Evolutionary conservation across 352 stramenopile species (phyloP), one percentile per base, ranked within the genome.

Genomic region (Globisporangium uncinulatum): DNA sequence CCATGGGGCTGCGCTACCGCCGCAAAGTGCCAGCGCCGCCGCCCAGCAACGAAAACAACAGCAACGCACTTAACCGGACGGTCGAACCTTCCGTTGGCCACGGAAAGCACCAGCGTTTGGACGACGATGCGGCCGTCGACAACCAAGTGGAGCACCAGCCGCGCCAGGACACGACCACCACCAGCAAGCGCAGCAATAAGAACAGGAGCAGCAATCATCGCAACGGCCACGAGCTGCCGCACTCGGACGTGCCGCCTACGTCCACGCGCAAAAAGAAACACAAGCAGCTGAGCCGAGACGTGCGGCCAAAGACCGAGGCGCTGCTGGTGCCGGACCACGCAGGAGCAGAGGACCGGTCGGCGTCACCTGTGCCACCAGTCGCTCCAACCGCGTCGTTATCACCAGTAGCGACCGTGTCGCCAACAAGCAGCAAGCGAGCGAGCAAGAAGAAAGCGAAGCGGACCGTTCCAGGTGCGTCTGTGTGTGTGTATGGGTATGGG

Each of bases 1-100:
- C 54, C n/a, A 51, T 54, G 34, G 57, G 65, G 36, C 57, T 85
- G 65, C 71, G 73, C 47, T 86, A 88, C 41, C 73, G 76, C 37
- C 78, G 69, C 51, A 88, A 88, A 46, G 66, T 71, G 55, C 62
- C 62, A 36, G 49, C 31, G 21, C 44, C 32, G 13, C 21, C 9
- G 54, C 63, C 53, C 6, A 39, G 55, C 14, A 56, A 57, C 21
- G 61, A 83, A 36, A 73, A 79, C 50, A 62, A 17, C 24, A 29
- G 4, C 51, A 63, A 56, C 43, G 20, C 32, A 32, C 17, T 36
- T 32, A 54, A 39, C 44, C 14, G 9, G 4, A 4, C 17, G 20
- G 47, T 29, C 24, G 24, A 29, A 29, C 24, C 24, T 29, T 29
- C 24, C 24, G 24, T 29, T 29, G 4, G 4, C 24, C 24, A 29